Base-by-base conservation (phyloP, 192 early-diverging fungal species). In the Linnemannia elongata region DNA sequence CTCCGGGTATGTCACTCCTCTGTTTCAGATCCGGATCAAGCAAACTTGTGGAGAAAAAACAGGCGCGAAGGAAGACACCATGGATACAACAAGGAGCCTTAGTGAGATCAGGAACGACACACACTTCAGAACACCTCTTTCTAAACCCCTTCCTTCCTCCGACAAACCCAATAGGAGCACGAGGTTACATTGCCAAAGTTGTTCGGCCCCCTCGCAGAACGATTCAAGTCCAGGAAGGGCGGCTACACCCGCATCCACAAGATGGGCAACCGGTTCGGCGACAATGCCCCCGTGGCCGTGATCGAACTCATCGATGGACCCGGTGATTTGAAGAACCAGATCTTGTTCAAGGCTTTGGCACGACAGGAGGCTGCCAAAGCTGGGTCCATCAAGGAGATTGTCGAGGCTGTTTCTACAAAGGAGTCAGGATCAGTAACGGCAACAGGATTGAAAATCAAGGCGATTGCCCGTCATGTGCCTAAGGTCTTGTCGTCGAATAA, bases 291-390 rank as follows among this genome's bases (percentile, higher is more conserved):
- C 9, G 94, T 96, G 89, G 97, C 97, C 5, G 92, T 97, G 69
- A 94, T 99, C 44, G 98, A 99, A 89, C 94, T 96, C 72, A 94
- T 98, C 22, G 96, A 96, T 88, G 94, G 94, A 75, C 95, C 95
- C 15, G 90, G 91, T 54, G 98, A 99, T 77, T 85, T 96, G 49
- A 91, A 91, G 75, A 93, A 93, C 68, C 88, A 90, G 41, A 71
- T 89, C 41, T 77, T 91, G 22, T 83, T 90, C 60, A 90, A 88
- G 82, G 76, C 85, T 41, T 44, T 94, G 8, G 93, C 92, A 10
- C 76, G 88, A 72, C 83, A 76, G 52, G 87, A 90, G 71, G 33
- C 33, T 15, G 33, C 13, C 10, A 78, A 70, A 39, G 22, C 74
- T 73, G 75, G 87, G 87, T 54, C 83, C 35, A 77, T 83, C 69